Evolutionary conservation across 441 rosid species (phyloP).

Genomic region (Jatropha multifida): DNA sequence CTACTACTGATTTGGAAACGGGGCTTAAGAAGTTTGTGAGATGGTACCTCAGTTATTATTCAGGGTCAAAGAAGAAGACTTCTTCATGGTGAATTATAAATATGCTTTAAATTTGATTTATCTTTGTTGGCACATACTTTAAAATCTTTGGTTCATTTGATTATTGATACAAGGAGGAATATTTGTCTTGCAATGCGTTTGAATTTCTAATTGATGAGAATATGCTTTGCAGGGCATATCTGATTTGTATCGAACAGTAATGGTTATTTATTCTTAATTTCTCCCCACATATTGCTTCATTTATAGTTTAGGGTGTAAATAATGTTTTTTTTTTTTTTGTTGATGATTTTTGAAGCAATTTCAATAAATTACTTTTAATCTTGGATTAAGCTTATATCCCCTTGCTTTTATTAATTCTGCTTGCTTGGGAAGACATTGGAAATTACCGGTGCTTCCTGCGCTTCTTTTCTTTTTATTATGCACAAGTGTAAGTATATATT

Average conservation of each 20-base stretch:
- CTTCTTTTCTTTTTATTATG: neutral
- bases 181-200: conserved; percentile 10
- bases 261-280: conserved; percentile 2
- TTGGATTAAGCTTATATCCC: neutral
- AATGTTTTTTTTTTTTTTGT: neutral
- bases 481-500: neutral
- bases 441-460: neutral
- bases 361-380: neutral
- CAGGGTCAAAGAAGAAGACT: conserved; percentile 45
- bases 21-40: conserved; percentile 75
- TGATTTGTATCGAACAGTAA: conserved; percentile 2
- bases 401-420: neutral
- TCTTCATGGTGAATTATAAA: conserved; percentile 39
- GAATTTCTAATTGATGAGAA: conserved; percentile 13
- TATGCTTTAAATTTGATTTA: neutral
- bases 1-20: conserved; percentile 57
- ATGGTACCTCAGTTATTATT: conserved; percentile 62
- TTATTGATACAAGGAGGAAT: neutral
- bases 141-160: conserved; percentile 7
- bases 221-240: conserved; percentile 11
- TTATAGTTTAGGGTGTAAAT: neutral
- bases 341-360: neutral
- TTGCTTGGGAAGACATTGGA: neutral
- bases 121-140: neutral
- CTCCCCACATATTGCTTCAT: conserved; percentile 1